Evolutionary conservation across 768 basidiomycete genomes (phyloP), one percentile per base, ranked within the genome.

Genomic region (Pleurotus pulmonarius): DNA sequence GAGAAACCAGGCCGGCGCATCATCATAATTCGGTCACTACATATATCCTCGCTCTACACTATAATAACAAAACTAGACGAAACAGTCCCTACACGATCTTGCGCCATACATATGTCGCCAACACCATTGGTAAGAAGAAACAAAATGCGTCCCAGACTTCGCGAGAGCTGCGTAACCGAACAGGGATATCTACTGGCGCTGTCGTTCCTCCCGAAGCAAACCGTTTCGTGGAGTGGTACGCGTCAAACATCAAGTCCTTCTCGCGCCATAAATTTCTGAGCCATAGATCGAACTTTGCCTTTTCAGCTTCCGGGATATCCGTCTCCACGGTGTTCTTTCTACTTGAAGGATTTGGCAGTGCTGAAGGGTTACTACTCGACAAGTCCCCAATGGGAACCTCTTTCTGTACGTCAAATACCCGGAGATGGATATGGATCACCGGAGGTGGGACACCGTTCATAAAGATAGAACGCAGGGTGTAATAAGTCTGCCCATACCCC

Each of bases 391-490:
- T 84, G 3, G 92, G 92, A 9, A 93, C 76, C 29, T 83, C 81
- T 20, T 67, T 67, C 13, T 77, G 73, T 12, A 92, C 88, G 59
- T 88, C 75, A 67, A 90, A 92, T 61, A 88, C 73, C 46, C 92
- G 84, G 41, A 98, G 68, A 68, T 98, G 96, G 63, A 98, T 79
- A 71, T 96, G 91, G 38, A 99, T 79, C 6, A 77, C 73, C 0
- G 95, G 96, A 1, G 96, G 94, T 3, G 94, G 79, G 3, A 92
- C 73, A 3, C 89, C 81, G 59, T 87, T 78, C 56, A 88, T 78
- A 71, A 96, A 97, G 59, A 97, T 87, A 5, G 94, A 94, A 41
- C 89, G 84, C 40, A 98, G 73, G 41, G 92, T 94, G 69, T 96
- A 98, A 68, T 87, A 92, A 20, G 83, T 80, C 70, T 97, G 94